Conservation (phyloP, 1,139 yeast genomes). For the Blastobotrys capitulatus region DNA sequence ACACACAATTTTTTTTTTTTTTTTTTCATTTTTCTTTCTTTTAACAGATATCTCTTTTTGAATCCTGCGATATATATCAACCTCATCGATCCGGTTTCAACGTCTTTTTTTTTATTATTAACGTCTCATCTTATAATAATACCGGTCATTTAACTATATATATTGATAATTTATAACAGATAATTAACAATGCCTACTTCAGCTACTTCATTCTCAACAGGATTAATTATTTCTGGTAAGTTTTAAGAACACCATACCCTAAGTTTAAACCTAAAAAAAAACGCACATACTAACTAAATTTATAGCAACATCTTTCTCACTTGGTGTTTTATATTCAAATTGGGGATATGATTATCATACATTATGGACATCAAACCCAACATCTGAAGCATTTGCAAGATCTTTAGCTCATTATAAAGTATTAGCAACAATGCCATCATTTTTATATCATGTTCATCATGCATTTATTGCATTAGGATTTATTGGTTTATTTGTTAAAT, state of each 20-base stretch:
- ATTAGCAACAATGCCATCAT: slow-evolving; percentile 61
- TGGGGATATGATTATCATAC: slow-evolving; percentile 78
- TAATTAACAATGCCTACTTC: slow-evolving; percentile 27
- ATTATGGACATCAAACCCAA: slow-evolving; percentile 56
- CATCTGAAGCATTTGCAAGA: slow-evolving; percentile 48
- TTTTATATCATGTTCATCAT: slow-evolving; percentile 58
- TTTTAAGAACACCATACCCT: too few relatives aligned
- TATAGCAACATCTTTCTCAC: slow-evolving; percentile 57
- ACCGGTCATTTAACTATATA: too few relatives aligned
- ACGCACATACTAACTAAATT: background rate
- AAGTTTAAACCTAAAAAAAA: slow-evolving; percentile 18
- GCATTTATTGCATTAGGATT: slow-evolving; percentile 57
- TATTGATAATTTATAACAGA: too few relatives aligned
- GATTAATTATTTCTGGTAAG: slow-evolving; percentile 29
- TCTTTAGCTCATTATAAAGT: slow-evolving; percentile 69
- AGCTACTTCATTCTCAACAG: slow-evolving; percentile 34
- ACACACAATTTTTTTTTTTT: too few relatives aligned
- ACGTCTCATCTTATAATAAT: too few relatives aligned
- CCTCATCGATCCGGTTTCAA: too few relatives aligned
- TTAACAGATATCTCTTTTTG: too few relatives aligned
- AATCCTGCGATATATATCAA: too few relatives aligned
- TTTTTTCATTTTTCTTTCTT: too few relatives aligned
- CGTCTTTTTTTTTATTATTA: too few relatives aligned
- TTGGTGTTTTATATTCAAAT: slow-evolving; percentile 74
- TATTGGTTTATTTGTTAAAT: slow-evolving; percentile 66